Base-by-base conservation (phyloP, 148 eudicot genomes). In the Camellia lanceoleosa region DNA sequence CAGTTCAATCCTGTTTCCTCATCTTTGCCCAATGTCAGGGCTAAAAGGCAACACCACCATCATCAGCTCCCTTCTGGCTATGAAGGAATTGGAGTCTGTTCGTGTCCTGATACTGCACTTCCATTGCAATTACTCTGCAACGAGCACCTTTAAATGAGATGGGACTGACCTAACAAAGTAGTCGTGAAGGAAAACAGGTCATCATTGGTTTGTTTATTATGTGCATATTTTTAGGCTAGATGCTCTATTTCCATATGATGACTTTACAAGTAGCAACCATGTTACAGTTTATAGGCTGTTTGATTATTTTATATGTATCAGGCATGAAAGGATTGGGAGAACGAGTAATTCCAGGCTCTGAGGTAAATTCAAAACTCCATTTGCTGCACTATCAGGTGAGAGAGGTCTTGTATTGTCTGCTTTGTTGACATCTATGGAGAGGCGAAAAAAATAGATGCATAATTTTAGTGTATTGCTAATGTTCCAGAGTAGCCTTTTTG, bases 121-220 rank as follows among this genome's bases (percentile, higher is more conserved):
- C 83, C 89, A 16, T 69, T 90, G 83, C 91, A 89, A 58, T 77
- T 88, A 71, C 88, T 88, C 20, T 88, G 88, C 79, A 87, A 80
- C 65, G 82, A 88, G 76, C 80, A 68, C 43, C 79, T 43, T 42
- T 81, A 72, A 75, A 62, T 20, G 58, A 12, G 16, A 2, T 5
- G 15, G 56, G 55, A 49, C 56, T 68, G 47, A 3, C 38, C 56
- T 68, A 71, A 3, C 38, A 49, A 30, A 47, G 56, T 51, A 19
- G 16, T 44, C 72, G 43, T 20, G 4, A 42, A 18, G 3, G 7
- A 69, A 69, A 16, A 43, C 16, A 18, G 52, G 58, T 30, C 20
- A 51, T 19, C 55, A 47, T 49, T 51, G 20, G 55, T 71, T 49
- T 30, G 23, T 49, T 9, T 30, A 23, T 71, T 19, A 3, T 5